Percentiles rank a stretch among this genome's conserved stretches.
phyloP scores from a whole-genome alignment of 805 yeast genomes.

The Starmerella stellata region DNA sequence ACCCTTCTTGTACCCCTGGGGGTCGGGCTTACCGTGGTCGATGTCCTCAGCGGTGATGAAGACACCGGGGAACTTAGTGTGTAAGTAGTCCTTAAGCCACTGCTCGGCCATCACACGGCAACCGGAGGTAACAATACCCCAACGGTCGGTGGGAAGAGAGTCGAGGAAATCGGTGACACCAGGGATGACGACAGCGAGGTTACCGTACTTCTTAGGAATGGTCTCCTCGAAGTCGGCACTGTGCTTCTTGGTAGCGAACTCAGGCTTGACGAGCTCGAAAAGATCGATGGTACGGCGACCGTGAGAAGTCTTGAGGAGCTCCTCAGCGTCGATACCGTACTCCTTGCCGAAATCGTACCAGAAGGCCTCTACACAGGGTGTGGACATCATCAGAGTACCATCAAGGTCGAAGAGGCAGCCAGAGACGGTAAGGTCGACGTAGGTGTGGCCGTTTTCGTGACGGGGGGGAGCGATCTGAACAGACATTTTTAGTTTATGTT shows the following conservation, averaged over 20 bases:
- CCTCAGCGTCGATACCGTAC: slow-evolving; percentile 50
- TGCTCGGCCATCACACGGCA: slow-evolving; percentile 56
- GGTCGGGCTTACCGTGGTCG: slow-evolving; percentile 66
- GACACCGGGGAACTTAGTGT: slow-evolving; percentile 43
- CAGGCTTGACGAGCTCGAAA: slow-evolving; percentile 55
- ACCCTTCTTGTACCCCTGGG: slow-evolving; percentile 48
- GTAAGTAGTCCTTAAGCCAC: slow-evolving; percentile 53
- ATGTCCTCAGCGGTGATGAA: slow-evolving; percentile 75
- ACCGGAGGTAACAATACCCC: slow-evolving; percentile 84
- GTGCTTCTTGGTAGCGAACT: slow-evolving; percentile 47
- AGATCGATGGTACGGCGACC: slow-evolving; percentile 75
- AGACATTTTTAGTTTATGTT: slow-evolving; percentile 8
- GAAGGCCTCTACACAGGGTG: slow-evolving; percentile 63
- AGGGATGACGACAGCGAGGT: slow-evolving; percentile 53
- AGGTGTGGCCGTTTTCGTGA: slow-evolving; percentile 9
- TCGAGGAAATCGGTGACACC: slow-evolving; percentile 45
- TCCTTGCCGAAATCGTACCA: slow-evolving; percentile 60
- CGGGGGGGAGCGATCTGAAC: slow-evolving; percentile 7
- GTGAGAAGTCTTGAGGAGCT: slow-evolving; percentile 56
- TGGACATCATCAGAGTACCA: slow-evolving; percentile 72
- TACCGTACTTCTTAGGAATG: slow-evolving; percentile 55
- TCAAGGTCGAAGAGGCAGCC: slow-evolving; percentile 64
- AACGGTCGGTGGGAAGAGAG: slow-evolving; percentile 29
- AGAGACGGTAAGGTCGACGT: slow-evolving; percentile 22
- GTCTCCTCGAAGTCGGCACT: slow-evolving; percentile 49